Conservation (phyloP, 371 early-diverging fungal genomes). For the Mucor mucedo region DNA sequence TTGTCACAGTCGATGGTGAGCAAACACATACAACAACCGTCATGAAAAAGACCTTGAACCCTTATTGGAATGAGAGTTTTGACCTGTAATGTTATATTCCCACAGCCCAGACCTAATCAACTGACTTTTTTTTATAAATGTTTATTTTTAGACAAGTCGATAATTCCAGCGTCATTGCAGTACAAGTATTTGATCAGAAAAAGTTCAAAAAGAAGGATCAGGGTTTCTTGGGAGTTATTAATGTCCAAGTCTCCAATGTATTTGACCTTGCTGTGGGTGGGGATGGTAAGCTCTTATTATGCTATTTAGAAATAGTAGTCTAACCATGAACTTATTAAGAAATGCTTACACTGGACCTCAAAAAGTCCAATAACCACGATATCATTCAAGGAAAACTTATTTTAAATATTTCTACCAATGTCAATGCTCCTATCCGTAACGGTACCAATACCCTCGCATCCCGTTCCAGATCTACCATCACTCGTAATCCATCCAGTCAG, state of each 20-base stretch:
- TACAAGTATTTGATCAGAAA: slow-evolving; percentile 96
- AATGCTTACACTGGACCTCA: slow-evolving; percentile 85
- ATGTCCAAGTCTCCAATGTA: slow-evolving; percentile 80
- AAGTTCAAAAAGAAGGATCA: slow-evolving; percentile 94
- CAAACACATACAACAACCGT: slow-evolving; percentile 83
- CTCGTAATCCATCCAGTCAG: slow-evolving; percentile 28
- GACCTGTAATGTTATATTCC: slow-evolving; percentile 51
- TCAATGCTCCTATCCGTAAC: slow-evolving; percentile 48
- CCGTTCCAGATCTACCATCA: slow-evolving; percentile 6
- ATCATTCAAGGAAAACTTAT: slow-evolving; percentile 87
- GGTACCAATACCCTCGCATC: slow-evolving; percentile 36
- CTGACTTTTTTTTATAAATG: not conserved
- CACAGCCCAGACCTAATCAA: not conserved
- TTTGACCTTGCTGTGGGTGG: slow-evolving; percentile 78
- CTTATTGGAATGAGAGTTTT: slow-evolving; percentile 84
- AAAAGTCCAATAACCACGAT: slow-evolving; percentile 81
- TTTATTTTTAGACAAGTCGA: slow-evolving; percentile 62
- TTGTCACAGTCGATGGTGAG: slow-evolving; percentile 89
- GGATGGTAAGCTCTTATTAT: slow-evolving; percentile 56
- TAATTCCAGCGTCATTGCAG: slow-evolving; percentile 80
- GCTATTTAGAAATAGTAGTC: not conserved
- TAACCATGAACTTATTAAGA: slow-evolving; percentile 49
- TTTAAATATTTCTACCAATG: slow-evolving; percentile 72
- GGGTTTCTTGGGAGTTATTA: slow-evolving; percentile 94
- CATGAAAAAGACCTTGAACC: slow-evolving; percentile 78